Evolutionary conservation across 2,329 filamentous ascomycete species (phyloP), one percentile per base, ranked within the genome.

Genomic region (Ophidiomyces ophidiicola): DNA sequence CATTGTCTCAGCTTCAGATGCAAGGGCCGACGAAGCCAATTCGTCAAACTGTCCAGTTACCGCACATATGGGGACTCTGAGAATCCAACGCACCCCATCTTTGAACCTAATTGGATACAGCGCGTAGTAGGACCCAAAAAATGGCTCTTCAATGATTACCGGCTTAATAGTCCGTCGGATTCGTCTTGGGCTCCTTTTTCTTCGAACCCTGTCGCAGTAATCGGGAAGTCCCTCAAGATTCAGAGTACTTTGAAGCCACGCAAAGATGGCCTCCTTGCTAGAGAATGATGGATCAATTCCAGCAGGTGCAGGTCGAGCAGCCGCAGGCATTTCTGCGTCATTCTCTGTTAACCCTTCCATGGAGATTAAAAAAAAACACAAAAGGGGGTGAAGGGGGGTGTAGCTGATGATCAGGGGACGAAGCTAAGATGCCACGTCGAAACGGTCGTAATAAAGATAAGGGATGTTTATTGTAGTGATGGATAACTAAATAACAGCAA

Each of bases 1-100:
- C 39, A 41, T 41, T 1, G 39, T 36, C 33, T 36, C 31, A 36
- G 39, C 39, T 41, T 41, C 39, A 18, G 39, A 41, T 41, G 10
- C 32, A 36, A 41, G 39, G 7, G 39, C 32, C 31, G 39, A 21
- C 24, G 39, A 28, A 19, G 39, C 39, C 5, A 32, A 31, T 21
- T 32, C 25, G 28, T 28, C 32, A 32, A 36, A 41, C 15, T 41
- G 33, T 30, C 36, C 24, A 11, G 32, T 12, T 36, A 19, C 31
- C 24, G 32, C 39, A 26, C 39, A 41, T 24, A 26, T 32, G 17
- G 39, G 32, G 36, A 41, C 32, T 26, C 36, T 41, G 8, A 41
- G 32, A 12, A 42, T 37, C 39, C 39, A 42, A 36, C 33, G 33
- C 39, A 37, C 28, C n/a, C 39, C 33, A 32, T 37, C 39, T 37